A percentile compares a stretch with the other conserved stretches of the same genome.
These are phyloP conservation scores for Tylopilus cervinicoccineus DNA, from an alignment of 768 basidiomycete genomes.

Conservation along the genomic window DNA sequence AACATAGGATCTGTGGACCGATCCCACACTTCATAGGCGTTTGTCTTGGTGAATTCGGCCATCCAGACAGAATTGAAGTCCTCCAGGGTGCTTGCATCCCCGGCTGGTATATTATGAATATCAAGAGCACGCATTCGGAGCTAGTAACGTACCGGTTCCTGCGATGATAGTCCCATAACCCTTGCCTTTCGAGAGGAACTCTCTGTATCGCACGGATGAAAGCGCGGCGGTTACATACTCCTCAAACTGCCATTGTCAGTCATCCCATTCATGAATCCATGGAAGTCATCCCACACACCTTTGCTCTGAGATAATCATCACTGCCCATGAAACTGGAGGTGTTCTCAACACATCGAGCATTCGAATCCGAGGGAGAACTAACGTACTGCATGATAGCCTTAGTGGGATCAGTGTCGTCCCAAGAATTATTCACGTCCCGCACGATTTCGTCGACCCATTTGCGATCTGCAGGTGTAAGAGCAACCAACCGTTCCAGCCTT, in stretches of 20 bases:
- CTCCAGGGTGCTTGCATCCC: conserved; percentile 54
- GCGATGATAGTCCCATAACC: conserved; percentile 61
- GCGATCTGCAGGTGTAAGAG: conserved; percentile 86
- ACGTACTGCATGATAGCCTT: conserved; percentile 64
- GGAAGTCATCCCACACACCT: conserved; percentile 42
- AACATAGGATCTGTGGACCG: conserved; percentile 84
- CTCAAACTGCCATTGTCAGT: conserved; percentile 53
- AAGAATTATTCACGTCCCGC: conserved; percentile 78
- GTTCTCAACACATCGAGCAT: conserved; percentile 1
- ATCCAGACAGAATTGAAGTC: conserved; percentile 92
- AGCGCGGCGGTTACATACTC: conserved; percentile 91
- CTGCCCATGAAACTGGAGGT: conserved; percentile 87
- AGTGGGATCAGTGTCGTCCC: conserved; percentile 61
- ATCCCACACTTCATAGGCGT: conserved; percentile 90
- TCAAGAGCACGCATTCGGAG: not conserved
- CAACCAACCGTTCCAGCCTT: conserved; percentile 70
- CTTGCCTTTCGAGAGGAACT: conserved; percentile 73
- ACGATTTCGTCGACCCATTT: conserved; percentile 98
- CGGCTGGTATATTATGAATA: conserved; percentile 37
- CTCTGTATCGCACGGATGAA: conserved; percentile 84
- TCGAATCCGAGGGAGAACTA: not conserved
- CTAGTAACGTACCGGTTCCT: conserved; percentile 42
- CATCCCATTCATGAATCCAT: not conserved
- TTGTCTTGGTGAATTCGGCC: conserved; percentile 80
- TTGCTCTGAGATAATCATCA: conserved; percentile 89